These are phyloP conservation scores for Diutina sp. DNA, from an alignment of 1,139 yeast genomes.

Conservation along the genomic window DNA sequence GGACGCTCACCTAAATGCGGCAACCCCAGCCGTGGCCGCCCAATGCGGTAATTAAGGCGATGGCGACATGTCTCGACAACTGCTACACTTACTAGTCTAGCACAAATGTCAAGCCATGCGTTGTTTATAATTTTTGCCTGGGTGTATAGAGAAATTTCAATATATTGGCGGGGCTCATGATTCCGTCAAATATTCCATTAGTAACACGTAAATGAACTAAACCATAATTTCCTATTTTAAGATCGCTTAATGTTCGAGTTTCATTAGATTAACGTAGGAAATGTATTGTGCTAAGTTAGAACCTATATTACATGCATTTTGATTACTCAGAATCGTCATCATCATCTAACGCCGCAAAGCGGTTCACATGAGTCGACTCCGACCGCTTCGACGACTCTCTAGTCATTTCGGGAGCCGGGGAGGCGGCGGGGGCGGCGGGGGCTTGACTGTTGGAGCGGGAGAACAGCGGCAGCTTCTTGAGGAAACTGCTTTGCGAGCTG, in stretches of 20 bases:
- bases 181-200: neutral
- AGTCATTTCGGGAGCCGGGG: neutral
- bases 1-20: neutral
- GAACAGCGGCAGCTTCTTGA: constrained; percentile 1
- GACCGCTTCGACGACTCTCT: constrained; percentile 2
- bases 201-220: neutral
- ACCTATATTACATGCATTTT: constrained; percentile 2
- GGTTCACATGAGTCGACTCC: constrained; percentile 1
- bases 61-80: neutral
- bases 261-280: neutral
- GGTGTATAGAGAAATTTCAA: no score
- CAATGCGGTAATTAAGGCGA: neutral
- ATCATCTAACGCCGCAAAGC: constrained; percentile 1
- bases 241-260: no score
- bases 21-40: neutral
- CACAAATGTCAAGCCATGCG: no score
- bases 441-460: neutral
- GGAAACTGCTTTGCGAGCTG: neutral
- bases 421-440: neutral
- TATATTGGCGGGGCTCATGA: neutral
- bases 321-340: neutral
- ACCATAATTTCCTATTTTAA: no score
- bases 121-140: no score
- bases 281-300: neutral
- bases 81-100: no score